Base-by-base conservation (phyloP, 306 rosid species). In the Acacia melanoxylon region DNA sequence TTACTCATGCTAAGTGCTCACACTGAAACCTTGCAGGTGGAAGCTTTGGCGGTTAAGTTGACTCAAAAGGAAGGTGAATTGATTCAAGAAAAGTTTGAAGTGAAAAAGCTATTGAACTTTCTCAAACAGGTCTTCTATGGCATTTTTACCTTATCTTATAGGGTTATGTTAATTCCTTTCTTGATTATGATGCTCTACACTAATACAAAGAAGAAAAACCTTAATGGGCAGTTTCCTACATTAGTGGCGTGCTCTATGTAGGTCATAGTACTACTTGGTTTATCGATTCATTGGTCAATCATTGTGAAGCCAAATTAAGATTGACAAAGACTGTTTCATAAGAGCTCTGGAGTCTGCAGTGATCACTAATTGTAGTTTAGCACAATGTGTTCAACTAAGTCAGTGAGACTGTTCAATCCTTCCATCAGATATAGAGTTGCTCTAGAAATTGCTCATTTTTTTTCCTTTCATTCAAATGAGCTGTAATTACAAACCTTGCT, bases 81-180 rank as follows among this genome's bases (percentile, higher is more conserved):
- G 90, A 95, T 95, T 85, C 98, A 95, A 79, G 99, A 95, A 85
- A 95, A 95, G 93, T 93, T 91, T 88, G 99, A 95, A 95, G 98
- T 95, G 89, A 92, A 95, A 82, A 93, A 89, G 88, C 91, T 95
- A 33, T 90, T 85, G 22, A 91, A 86, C 88, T 95, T 91, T 91
- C 99, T 95, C 87, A 95, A 95, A 82, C 98, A 95, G 98, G 99
- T 93, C 19, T 58, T 45, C 31, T 41, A 48, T 79, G 48, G 37
- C 42, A 33, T 75, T 66, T 70, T 22, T 51, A 37, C 72, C 56
- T 76, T 56, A 46, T 70, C 25, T 10, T 59, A 37, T 61, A 69
- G 67, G 77, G 59, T 79, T 37, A 58, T 29, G 44, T 20, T 48
- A 68, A 67, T 66, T 33, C 10, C 22, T 76, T 82, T 65, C 49